Conservation (phyloP, 441 rosid genomes). For the Adansonia grandidieri region DNA sequence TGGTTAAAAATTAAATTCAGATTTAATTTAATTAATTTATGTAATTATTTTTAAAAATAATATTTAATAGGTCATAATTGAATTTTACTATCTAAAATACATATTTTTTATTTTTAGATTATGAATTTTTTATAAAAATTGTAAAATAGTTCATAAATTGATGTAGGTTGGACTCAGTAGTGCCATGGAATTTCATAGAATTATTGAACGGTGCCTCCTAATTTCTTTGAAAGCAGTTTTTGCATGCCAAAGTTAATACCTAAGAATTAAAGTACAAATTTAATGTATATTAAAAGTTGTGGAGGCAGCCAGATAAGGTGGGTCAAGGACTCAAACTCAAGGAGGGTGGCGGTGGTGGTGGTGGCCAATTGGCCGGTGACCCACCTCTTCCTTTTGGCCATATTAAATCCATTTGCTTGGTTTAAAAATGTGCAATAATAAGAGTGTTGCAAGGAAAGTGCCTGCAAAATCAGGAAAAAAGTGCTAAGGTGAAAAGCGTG, state of each 20-base stretch:
- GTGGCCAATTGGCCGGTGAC: conserved; percentile 37
- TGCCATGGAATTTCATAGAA: background rate
- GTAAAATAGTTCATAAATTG: background rate
- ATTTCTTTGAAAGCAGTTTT: conserved; percentile 6
- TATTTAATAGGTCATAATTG: too few species aligned
- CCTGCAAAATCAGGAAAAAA: too few species aligned
- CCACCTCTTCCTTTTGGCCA: conserved; percentile 14
- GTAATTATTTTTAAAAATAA: too few species aligned
- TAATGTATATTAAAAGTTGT: background rate
- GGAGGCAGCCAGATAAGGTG: background rate
- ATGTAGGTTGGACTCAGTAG: background rate
- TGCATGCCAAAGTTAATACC: background rate
- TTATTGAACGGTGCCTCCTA: conserved; percentile 34
- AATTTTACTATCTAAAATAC: too few species aligned
- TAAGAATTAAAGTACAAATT: background rate
- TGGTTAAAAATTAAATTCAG: background rate
- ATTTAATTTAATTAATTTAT: too few species aligned
- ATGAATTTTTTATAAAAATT: too few species aligned
- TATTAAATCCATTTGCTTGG: background rate
- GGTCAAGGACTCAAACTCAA: background rate
- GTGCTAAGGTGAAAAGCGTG: too few species aligned
- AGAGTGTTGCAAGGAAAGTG: too few species aligned
- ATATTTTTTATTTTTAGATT: too few species aligned
- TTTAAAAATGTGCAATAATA: background rate
- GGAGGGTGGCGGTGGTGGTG: background rate